These are phyloP conservation scores for Spiraea crenata DNA, from an alignment of 331 rosid species.

Conservation along the genomic window DNA sequence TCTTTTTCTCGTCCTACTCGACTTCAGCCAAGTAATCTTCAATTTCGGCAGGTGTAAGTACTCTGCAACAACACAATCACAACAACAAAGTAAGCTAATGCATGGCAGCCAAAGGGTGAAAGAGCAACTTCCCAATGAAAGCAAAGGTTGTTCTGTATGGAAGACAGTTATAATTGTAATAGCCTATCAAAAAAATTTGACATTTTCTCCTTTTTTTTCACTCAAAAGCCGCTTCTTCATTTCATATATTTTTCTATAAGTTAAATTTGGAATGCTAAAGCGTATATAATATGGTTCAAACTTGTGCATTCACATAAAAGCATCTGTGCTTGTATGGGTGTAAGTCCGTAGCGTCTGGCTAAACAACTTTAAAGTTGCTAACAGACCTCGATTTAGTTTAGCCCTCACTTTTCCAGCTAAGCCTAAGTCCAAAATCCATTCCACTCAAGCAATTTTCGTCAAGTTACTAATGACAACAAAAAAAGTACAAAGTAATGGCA, in stretches of 20 bases:
- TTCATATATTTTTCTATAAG: neutral
- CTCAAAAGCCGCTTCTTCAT: neutral
- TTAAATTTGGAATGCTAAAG: neutral
- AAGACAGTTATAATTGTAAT: no score
- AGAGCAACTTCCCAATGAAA: neutral
- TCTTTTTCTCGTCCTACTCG: constrained; percentile 30
- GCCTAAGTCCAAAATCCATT: neutral
- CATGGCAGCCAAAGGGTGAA: constrained; percentile 1
- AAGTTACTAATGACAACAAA: neutral
- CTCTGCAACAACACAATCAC: constrained; percentile 45
- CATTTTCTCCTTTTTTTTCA: neutral
- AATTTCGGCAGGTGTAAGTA: constrained; percentile 75
- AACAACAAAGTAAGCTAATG: neutral
- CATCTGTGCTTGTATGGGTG: neutral
- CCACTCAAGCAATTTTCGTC: neutral
- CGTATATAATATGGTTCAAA: neutral
- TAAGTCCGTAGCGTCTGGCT: no score
- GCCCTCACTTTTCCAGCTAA: neutral
- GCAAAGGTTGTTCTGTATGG: neutral
- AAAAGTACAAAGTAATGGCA: neutral
- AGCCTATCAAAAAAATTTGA: no score
- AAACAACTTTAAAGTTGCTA: neutral
- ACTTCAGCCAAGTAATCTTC: constrained; percentile 79
- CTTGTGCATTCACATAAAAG: neutral
- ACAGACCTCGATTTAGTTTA: neutral